These are phyloP conservation scores for Parachaetomium inaequale DNA, from an alignment of 495 filamentous ascomycete genomes.

Conservation along the genomic window DNA sequence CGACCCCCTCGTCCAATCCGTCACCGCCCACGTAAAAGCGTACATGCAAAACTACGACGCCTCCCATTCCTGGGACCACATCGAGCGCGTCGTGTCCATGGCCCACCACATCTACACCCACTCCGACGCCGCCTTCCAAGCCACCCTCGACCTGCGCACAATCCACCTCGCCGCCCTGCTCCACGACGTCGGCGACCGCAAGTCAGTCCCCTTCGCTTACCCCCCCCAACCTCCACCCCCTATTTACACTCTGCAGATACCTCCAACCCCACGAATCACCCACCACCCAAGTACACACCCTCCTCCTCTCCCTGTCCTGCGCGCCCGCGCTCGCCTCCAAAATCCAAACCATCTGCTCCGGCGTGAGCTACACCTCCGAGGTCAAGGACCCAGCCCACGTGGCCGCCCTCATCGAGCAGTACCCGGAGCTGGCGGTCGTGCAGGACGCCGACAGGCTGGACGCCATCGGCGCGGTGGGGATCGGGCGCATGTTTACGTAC, in stretches of 20 bases:
- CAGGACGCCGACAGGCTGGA: slow-evolving; percentile 91
- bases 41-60: slow-evolving; percentile 83
- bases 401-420: slow-evolving; percentile 46
- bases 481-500: slow-evolving; percentile 75
- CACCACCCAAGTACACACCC: slow-evolving; percentile 51
- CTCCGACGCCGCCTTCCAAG: slow-evolving; percentile 37
- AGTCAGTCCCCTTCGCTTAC: slow-evolving; percentile 35
- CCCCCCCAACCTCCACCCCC: background rate
- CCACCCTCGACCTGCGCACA: slow-evolving; percentile 47
- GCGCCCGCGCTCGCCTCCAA: slow-evolving; percentile 51
- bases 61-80: slow-evolving; percentile 82
- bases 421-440: slow-evolving; percentile 76
- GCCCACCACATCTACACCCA: slow-evolving; percentile 58
- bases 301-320: slow-evolving; percentile 58
- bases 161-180: slow-evolving; percentile 72
- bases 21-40: slow-evolving; percentile 55
- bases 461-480: slow-evolving; percentile 80
- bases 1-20: slow-evolving; percentile 44
- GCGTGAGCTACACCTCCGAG: slow-evolving; percentile 78
- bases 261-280: slow-evolving; percentile 48
- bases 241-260: slow-evolving; percentile 43
- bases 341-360: slow-evolving; percentile 65
- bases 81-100: slow-evolving; percentile 71
- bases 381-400: slow-evolving; percentile 54
- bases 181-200: slow-evolving; percentile 85